phyloP scores from a whole-genome alignment of 352 stramenopile genomes.

The Globisporangium acanthophoron region DNA sequence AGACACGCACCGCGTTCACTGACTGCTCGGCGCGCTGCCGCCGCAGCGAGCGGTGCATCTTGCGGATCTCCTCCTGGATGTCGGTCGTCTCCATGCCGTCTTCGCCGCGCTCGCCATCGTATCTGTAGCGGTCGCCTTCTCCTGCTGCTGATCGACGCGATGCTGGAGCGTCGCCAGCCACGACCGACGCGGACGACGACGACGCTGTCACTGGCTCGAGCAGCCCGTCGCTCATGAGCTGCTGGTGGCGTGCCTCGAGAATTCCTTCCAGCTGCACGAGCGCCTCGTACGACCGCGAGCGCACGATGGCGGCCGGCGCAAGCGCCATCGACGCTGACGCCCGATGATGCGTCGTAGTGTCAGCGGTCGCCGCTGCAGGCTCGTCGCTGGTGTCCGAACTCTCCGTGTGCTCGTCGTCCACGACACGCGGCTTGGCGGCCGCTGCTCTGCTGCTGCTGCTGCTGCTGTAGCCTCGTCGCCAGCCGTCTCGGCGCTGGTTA shows the following conservation, averaged over 20 bases:
- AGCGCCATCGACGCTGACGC: neutral
- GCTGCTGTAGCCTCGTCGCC: neutral
- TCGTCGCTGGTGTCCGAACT: conserved; percentile 4
- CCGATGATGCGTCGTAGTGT: neutral
- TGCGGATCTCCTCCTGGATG: conserved; percentile 26
- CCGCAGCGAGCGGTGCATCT: conserved; percentile 16
- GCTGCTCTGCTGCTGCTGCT: neutral
- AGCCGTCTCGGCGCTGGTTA: neutral
- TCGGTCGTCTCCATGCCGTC: neutral
- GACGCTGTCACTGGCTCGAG: conserved; percentile 2
- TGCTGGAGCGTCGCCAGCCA: too few species aligned
- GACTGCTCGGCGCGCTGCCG: neutral
- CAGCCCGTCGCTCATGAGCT: conserved; percentile 53
- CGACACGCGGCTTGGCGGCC: neutral
- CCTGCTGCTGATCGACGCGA: neutral
- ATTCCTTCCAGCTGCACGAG: conserved; percentile 69
- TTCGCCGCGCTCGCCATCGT: neutral
- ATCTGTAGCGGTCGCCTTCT: neutral
- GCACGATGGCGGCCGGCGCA: conserved; percentile 11
- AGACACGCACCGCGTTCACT: neutral
- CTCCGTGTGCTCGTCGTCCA: conserved; percentile 11
- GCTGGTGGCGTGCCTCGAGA: conserved; percentile 61
- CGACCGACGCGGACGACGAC: neutral
- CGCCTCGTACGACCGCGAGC: conserved; percentile 68
- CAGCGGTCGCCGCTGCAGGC: neutral